These are phyloP conservation scores for Macaranga tanarius DNA, from an alignment of 441 rosid species.

Conservation along the genomic window DNA sequence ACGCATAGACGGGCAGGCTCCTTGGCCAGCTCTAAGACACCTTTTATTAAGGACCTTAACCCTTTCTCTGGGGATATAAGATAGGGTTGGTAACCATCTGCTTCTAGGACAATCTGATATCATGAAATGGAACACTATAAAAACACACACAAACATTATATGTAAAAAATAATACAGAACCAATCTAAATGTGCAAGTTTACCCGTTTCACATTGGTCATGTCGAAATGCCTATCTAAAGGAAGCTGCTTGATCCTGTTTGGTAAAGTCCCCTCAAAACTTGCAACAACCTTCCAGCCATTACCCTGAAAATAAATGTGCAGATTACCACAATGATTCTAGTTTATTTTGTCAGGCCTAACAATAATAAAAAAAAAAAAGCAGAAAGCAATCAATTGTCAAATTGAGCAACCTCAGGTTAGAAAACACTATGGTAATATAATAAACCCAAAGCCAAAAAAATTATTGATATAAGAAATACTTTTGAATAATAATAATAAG, in stretches of 20 bases:
- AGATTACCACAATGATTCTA: neutral
- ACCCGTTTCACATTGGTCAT: constrained; percentile 88
- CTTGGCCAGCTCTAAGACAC: constrained; percentile 92
- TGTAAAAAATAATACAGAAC: constrained; percentile 13
- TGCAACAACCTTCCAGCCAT: constrained; percentile 96
- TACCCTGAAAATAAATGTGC: constrained; percentile 54
- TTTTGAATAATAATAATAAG: neutral
- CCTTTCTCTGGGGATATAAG: constrained; percentile 99
- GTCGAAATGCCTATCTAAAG: constrained; percentile 93
- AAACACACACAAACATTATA: constrained; percentile 18
- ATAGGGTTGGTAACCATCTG: constrained; percentile 98
- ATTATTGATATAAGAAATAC: no score
- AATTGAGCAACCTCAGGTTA: neutral
- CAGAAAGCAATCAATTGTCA: constrained; percentile 10
- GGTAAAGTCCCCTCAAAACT: constrained; percentile 97
- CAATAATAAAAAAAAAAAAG: neutral
- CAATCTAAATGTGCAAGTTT: constrained; percentile 24
- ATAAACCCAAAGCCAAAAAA: neutral
- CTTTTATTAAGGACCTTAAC: constrained; percentile 85
- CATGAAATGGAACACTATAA: constrained; percentile 24
- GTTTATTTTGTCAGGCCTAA: constrained; percentile 4
- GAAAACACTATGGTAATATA: neutral
- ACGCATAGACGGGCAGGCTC: constrained; percentile 91
- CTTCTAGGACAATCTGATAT: constrained; percentile 82
- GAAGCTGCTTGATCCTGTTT: constrained; percentile 89